Percentiles rank a stretch among this genome's conserved stretches.
Conservation (phyloP, 495 filamentous ascomycete genomes). For the Annulohypoxylon bovei region DNA sequence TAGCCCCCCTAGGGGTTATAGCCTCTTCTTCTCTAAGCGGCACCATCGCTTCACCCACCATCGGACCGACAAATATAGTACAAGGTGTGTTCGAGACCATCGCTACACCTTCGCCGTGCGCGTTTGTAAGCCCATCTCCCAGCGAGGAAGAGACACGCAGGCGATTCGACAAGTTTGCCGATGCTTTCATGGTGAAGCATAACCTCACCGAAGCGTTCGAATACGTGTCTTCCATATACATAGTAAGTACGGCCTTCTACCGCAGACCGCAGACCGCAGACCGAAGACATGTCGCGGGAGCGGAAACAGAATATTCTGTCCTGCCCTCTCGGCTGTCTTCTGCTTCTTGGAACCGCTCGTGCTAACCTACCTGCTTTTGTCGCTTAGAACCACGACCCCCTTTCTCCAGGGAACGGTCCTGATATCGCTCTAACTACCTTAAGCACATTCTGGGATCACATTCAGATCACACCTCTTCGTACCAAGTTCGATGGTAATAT, state of each 20-base stretch:
- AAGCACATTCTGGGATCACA: not conserved
- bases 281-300: not conserved
- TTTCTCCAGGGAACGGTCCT: not conserved
- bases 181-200: slow-evolving; percentile 47
- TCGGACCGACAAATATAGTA: not conserved
- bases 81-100: not conserved
- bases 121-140: slow-evolving; percentile 24
- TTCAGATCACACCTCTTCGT: not conserved
- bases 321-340: not conserved
- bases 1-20: not conserved
- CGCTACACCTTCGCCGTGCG: slow-evolving; percentile 31
- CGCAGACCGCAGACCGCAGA: not conserved
- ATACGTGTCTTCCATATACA: slow-evolving; percentile 38
- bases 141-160: slow-evolving; percentile 38
- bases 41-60: not conserved
- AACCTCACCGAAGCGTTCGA: slow-evolving; percentile 49
- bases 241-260: not conserved
- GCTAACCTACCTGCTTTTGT: not conserved
- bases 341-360: no score
- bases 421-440: not conserved
- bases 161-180: slow-evolving; percentile 47
- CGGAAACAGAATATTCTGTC: not conserved
- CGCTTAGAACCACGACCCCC: not conserved
- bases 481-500: not conserved
- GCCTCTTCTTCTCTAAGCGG: not conserved